Base-by-base conservation (phyloP, 305 asterid genomes). In the Plantago lanceolata region DNA sequence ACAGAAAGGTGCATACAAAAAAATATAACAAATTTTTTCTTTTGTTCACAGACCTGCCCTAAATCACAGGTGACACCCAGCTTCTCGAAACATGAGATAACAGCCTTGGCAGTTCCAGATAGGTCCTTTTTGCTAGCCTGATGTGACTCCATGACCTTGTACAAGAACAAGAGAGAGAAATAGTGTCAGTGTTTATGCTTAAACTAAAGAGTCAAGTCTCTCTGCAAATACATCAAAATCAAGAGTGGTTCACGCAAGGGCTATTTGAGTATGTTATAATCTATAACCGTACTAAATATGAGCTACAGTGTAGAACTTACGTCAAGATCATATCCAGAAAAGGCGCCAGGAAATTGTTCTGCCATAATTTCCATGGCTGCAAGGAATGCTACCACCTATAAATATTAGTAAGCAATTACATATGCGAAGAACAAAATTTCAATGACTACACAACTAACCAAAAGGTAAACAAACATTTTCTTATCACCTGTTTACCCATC, bases 41-140 rank as follows among this genome's bases (percentile, higher is more conserved):
- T 47, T 85, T 40, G 17, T 20, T 26, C n/a, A 16, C 66, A 61
- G 24, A 82, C 97, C 96, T 85, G 74, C 20, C 81, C 87, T 67
- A 79, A 71, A 19, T 87, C 90, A 80, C 79, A 89, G 20, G 87
- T 74, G 64, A 85, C 96, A 3, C 99, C 97, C 50, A 93, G 73
- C 77, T 86, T 84, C 91, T 83, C 81, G 76, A 93, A 93, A 77
- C 94, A 93, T 57, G 97, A 80, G 76, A 93, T 84, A 69, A 93
- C 97, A 69, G 88, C 90, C 80, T 93, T 89, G 50, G 95, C 97
- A 66, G 99, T 93, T 77, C 96, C 97, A 78, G 99, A 93, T 19
- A 82, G 67, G 67, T 87, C 96, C 86, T 82, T 71, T 76, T 93
- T 89, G 68, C 96, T 72, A 61, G 96, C 90, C 82, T 93, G 99